Evolutionary conservation across 495 filamentous ascomycete species (phyloP).

Genomic region (Lichina pygmaea): DNA sequence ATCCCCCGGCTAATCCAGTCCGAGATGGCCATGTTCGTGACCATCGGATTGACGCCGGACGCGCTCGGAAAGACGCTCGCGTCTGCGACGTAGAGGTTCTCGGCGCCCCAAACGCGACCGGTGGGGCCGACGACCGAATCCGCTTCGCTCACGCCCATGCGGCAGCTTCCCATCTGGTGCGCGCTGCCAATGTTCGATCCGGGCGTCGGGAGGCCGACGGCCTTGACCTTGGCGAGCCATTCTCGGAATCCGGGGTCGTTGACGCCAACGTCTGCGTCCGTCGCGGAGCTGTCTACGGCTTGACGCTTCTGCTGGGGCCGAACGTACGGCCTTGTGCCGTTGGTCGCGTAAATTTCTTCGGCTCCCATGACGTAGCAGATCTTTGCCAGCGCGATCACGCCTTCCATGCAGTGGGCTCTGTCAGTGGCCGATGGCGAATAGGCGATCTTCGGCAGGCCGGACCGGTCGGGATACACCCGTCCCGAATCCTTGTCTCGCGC

Average conservation of each 20-base stretch:
- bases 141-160: constrained; percentile 34
- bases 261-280: constrained; percentile 20
- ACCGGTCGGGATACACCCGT: constrained; percentile 46
- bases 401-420: constrained; percentile 35
- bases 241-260: constrained; percentile 37
- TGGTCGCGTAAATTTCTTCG: constrained; percentile 38
- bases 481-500: constrained; percentile 47
- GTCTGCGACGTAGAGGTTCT: constrained; percentile 56
- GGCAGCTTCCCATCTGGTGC: constrained; percentile 81
- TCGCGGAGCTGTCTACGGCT: constrained; percentile 5
- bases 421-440: constrained; percentile 49
- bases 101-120: constrained; percentile 51
- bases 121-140: constrained; percentile 47
- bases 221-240: constrained; percentile 35
- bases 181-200: constrained; percentile 29
- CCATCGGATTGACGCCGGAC: constrained; percentile 83
- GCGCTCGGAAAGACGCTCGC: constrained; percentile 76
- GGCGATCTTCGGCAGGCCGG: constrained; percentile 29
- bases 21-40: constrained; percentile 69
- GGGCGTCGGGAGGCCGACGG: constrained; percentile 20
- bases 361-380: constrained; percentile 56
- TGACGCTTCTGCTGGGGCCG: constrained; percentile 13
- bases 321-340: constrained; percentile 37
- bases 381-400: constrained; percentile 43
- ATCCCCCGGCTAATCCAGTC: constrained; percentile 30